Base-by-base conservation (phyloP, 2,329 filamentous ascomycete species). In the Clonostachys byssicola region DNA sequence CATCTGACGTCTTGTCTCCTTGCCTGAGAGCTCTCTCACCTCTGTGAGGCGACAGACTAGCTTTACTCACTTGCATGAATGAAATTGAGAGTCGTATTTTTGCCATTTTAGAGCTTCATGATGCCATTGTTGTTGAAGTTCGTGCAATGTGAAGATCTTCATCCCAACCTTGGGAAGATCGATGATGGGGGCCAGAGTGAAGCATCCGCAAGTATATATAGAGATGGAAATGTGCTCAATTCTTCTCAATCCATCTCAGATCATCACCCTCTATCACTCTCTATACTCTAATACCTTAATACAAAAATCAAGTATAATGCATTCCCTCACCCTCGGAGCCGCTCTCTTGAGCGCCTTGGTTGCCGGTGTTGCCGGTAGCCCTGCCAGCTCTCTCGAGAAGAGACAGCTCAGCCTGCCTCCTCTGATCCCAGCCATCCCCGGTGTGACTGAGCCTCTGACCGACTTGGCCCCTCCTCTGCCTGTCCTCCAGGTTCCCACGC, bases 401-500 rank as follows among this genome's bases (percentile, higher is more conserved):
- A 51, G 44, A 7, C 42, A 41, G 34, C 56, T 68, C 48, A 69
- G 65, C 20, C 63, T 82, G 5, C 76, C 77, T 43, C 77, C 78
- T 43, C 65, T 83, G 34, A 81, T 83, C 51, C 81, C 80, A 3
- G 61, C 63, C 12, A 81, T 83, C 50, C 78, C 78, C 1, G 79
- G 80, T 23, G 73, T 85, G 12, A 83, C 79, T 5, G 77, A 79
- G 54, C 73, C 76, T 38, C 59, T 85, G n/a, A 62, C 64, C 12
- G 65, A 64, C 18, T 70, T 73, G 42, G 71, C 69, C 5, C 74
- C 75, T 38, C 78, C 80, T 12, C 62, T 83, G 23, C 80, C 80
- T 5, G 75, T 84, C 47, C 62, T 85, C 12, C 80, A 83, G 56
- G 47, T 79, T 5, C 80, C 80, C 3, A 80, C 76, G n/a, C 80